These are phyloP conservation scores for Carpediemonas membranifera DNA, from an alignment of 78 protist genomes.

Conservation along the genomic window DNA sequence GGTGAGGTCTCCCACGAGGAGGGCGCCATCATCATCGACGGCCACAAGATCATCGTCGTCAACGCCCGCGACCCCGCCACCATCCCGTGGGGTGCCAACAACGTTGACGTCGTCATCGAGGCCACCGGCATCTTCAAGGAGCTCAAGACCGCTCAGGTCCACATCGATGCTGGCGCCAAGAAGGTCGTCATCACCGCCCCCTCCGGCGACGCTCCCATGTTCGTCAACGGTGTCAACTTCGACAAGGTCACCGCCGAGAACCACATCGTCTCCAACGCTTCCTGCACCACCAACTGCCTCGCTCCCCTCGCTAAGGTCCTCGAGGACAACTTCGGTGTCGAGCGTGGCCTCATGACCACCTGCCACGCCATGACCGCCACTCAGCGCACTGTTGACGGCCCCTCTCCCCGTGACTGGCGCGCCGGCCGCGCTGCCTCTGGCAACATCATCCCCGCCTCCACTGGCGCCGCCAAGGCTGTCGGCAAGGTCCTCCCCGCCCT, in stretches of 20 bases:
- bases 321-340: constrained; percentile 85
- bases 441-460: constrained; percentile 96
- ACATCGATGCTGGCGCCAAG: constrained; percentile 72
- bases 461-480: constrained; percentile 99
- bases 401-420: constrained; percentile 83
- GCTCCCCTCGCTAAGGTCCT: constrained; percentile 93
- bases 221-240: constrained; percentile 91
- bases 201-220: constrained; percentile 80
- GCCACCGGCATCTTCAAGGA: constrained; percentile 92
- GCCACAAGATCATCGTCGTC: constrained; percentile 51
- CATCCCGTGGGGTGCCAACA: constrained; percentile 35
- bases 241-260: not conserved
- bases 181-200: constrained; percentile 98
- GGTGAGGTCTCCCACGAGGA: constrained; percentile 35
- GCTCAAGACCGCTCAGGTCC: not conserved
- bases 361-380: constrained; percentile 97
- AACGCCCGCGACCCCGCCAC: constrained; percentile 57
- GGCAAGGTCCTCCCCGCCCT: constrained; percentile 78
- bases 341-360: constrained; percentile 96
- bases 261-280: constrained; percentile 10
- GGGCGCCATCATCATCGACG: constrained; percentile 66
- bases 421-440: constrained; percentile 80
- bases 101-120: constrained; percentile 78
- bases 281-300: constrained; percentile 95
- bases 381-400: constrained; percentile 92